Percentiles rank a stretch among this genome's conserved stretches.
These are phyloP conservation scores for Arachis monticola DNA, from an alignment of 331 rosid genomes.

Conservation along the genomic window DNA sequence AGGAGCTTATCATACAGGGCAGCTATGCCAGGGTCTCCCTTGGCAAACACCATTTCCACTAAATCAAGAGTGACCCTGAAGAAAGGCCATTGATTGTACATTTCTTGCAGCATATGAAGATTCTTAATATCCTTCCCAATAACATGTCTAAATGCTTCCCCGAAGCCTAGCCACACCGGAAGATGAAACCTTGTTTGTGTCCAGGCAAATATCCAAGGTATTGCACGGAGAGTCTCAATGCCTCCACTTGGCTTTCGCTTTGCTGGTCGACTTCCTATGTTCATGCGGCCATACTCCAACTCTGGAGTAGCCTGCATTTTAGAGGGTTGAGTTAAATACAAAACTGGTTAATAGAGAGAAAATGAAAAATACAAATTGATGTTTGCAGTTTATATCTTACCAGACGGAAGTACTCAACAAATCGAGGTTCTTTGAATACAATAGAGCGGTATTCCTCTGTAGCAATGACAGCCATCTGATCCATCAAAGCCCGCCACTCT, in stretches of 20 bases:
- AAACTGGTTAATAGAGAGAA: not conserved
- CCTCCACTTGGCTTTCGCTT: slow-evolving; percentile 95
- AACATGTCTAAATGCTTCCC: slow-evolving; percentile 71
- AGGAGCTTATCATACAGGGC: slow-evolving; percentile 84
- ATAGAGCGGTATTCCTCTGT: slow-evolving; percentile 86
- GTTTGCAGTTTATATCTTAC: slow-evolving; percentile 51
- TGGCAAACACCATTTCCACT: slow-evolving; percentile 98
- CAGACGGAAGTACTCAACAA: slow-evolving; percentile 90
- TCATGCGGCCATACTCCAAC: slow-evolving; percentile 95
- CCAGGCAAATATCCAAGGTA: slow-evolving; percentile 99
- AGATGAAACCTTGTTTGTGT: slow-evolving; percentile 95
- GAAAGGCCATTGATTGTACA: slow-evolving; percentile 95
- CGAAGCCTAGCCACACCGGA: slow-evolving; percentile 96
- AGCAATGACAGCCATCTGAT: slow-evolving; percentile 86
- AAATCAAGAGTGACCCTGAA: slow-evolving; percentile 91
- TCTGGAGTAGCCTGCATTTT: slow-evolving; percentile 88
- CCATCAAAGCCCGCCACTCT: slow-evolving; percentile 92
- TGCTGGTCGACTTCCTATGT: slow-evolving; percentile 94
- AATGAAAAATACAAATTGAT: not conserved
- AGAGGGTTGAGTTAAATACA: slow-evolving; percentile 3
- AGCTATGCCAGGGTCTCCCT: slow-evolving; percentile 92
- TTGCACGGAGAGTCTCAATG: slow-evolving; percentile 89
- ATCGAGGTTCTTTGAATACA: slow-evolving; percentile 85
- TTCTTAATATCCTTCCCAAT: slow-evolving; percentile 67
- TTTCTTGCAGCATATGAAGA: slow-evolving; percentile 73